Percentiles rank a stretch among this genome's conserved stretches.
Evolutionary conservation across 345 rosid genomes (phyloP).

Genomic region (Isatis tinctoria): DNA sequence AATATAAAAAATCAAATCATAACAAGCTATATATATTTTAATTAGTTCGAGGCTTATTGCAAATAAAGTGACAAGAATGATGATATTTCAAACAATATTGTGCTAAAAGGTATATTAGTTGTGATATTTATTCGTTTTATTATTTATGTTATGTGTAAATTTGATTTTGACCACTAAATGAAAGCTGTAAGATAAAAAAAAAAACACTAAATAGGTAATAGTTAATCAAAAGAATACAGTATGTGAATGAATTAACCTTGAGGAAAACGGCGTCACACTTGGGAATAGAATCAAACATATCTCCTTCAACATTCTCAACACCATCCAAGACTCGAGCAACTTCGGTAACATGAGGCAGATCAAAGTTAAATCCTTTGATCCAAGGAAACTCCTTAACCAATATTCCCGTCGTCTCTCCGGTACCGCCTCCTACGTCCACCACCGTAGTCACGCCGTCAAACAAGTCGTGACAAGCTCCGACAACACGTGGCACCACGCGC

Average conservation of each 20-base stretch:
- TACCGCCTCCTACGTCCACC: slow-evolving; percentile 78
- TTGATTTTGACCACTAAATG: not conserved
- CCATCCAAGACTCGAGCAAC: slow-evolving; percentile 39
- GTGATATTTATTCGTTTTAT: not conserved
- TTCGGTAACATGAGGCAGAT: slow-evolving; percentile 64
- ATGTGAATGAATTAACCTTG: slow-evolving; percentile 38
- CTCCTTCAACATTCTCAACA: slow-evolving; percentile 56
- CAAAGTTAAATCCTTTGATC: slow-evolving; percentile 63
- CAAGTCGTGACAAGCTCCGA: slow-evolving; percentile 41
- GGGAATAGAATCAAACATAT: slow-evolving; percentile 62
- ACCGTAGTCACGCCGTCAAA: slow-evolving; percentile 48
- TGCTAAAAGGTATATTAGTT: not conserved
- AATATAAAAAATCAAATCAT: not conserved
- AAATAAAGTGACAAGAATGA: not conserved
- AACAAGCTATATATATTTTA: not conserved
- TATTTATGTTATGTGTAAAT: not conserved
- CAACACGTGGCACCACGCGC: slow-evolving; percentile 32
- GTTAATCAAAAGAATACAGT: not conserved
- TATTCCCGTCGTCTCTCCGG: slow-evolving; percentile 48
- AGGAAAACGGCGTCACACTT: slow-evolving; percentile 52
- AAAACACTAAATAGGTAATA: not conserved
- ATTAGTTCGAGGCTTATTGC: not conserved
- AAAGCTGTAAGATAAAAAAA: not conserved
- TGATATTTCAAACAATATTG: not conserved
- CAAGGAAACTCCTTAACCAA: slow-evolving; percentile 56